Evolutionary conservation across 2,329 filamentous ascomycete species (phyloP).

Genomic region (Cordyceps javanica): DNA sequence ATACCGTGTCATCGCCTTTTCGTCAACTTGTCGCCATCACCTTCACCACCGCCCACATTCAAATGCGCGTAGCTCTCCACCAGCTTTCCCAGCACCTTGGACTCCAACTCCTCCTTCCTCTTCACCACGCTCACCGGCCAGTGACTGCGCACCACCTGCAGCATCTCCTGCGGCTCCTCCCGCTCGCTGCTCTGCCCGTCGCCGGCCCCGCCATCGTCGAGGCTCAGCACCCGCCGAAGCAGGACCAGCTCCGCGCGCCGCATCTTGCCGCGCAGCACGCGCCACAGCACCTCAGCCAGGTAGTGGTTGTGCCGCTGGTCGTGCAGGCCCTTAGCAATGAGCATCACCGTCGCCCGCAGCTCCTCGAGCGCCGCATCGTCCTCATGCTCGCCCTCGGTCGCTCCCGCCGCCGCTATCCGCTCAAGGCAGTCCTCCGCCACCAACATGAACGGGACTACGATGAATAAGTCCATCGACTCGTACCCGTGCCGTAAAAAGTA

Average conservation of each 20-base stretch:
- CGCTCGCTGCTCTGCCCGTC: background rate
- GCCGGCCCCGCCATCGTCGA: background rate
- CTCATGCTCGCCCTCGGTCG: background rate
- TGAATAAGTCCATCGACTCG: background rate
- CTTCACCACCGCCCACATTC: background rate
- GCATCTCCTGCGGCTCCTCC: background rate
- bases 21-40: background rate
- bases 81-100: background rate
- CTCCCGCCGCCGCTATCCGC: background rate
- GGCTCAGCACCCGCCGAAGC: background rate
- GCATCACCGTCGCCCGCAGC: background rate
- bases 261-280: background rate
- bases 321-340: background rate
- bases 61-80: background rate
- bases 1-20: too few species aligned
- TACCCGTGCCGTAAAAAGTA: constrained; percentile 2
- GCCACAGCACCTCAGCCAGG: background rate
- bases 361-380: background rate
- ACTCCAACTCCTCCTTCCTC: background rate
- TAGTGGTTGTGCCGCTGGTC: background rate
- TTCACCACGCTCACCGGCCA: constrained; percentile 1
- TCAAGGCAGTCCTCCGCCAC: background rate
- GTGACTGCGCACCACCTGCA: constrained; percentile 1
- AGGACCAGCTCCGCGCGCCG: background rate
- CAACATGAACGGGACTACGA: background rate